Evolutionary conservation across 2,329 filamentous ascomycete genomes (phyloP), one percentile per base, ranked within the genome.

Genomic region (Monilinia fructicola): DNA sequence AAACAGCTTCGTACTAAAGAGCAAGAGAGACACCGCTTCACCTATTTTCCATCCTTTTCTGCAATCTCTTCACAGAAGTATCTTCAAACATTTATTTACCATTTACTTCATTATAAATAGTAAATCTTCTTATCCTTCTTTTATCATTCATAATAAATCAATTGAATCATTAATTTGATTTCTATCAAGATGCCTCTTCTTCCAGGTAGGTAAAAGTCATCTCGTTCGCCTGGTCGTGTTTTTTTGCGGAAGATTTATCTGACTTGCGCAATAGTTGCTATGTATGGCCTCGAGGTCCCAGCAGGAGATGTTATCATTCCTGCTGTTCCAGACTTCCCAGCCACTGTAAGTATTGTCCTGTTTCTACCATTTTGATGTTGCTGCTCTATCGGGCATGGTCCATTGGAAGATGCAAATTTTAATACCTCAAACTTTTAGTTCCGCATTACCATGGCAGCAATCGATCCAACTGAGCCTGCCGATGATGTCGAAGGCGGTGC

Each of bases 401-500:
- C 26, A n/a, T 26, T 35, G 42, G 9, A 54, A 53, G 28, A 50
- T 54, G n/a, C 31, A 35, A 56, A 31, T 61, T 52, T 71, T 75
- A 60, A 74, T 40, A 40, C 48, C 52, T 38, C 16, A 21, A 63
- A 59, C 18, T 50, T 21, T 21, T 75, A 97, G 93, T 96, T 97
- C 82, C 92, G 92, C 78, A 92, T 99, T 77, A 98, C 93, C 76
- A 99, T 99, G 95, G 95, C 96, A 75, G 95, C 95, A 72, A 90
- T 99, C 78, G 94, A 99, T 78, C 95, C 95, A 67, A 92, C 87
- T 75, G 91, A 91, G 74, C 84, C 87, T 73, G 85, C 88, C 46
- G 83, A 84, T 67, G 84, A 85, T 63, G 84, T 83, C 74, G 87
- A 88, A 75, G 79, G 85, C 68, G 85, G 85, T 74, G 79, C 81